Percentiles rank a stretch among this genome's conserved stretches.
phyloP scores from a whole-genome alignment of 108 stramenopile species.

The Pseudonitzschia pungens region DNA sequence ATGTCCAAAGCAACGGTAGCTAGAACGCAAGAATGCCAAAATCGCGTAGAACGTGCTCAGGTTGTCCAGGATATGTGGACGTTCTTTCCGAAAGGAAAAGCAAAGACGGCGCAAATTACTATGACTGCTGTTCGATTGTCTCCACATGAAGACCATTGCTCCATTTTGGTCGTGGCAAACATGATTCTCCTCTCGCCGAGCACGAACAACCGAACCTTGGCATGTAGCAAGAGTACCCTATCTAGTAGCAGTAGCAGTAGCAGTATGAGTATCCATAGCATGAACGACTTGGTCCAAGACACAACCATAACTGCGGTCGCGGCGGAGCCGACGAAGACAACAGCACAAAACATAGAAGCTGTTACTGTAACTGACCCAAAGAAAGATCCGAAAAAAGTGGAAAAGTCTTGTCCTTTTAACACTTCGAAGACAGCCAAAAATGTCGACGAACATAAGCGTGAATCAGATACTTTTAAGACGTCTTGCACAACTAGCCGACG shows the following conservation, averaged over 20 bases:
- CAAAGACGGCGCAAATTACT: constrained; percentile 30
- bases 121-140: constrained; percentile 27
- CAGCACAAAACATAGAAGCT: neutral
- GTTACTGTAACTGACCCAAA: neutral
- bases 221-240: neutral
- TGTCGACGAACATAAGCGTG: neutral
- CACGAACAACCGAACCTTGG: neutral
- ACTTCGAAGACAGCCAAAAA: neutral
- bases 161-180: constrained; percentile 3
- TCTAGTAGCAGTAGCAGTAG: constrained; percentile 5
- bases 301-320: neutral
- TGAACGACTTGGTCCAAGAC: neutral
- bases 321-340: neutral
- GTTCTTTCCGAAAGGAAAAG: constrained; percentile 43
- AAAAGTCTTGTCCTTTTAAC: neutral
- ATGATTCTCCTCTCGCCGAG: constrained; percentile 13
- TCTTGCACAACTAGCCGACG: neutral
- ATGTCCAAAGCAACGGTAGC: constrained; percentile 23
- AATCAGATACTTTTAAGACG: neutral
- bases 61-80: constrained; percentile 43
- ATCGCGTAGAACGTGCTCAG: constrained; percentile 27
- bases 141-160: constrained; percentile 23
- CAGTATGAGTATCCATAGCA: neutral
- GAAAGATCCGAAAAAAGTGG: neutral
- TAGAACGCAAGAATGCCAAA: constrained; percentile 29